Evolutionary conservation across 768 basidiomycete species (phyloP).

Genomic region (Phylloporus sp.): DNA sequence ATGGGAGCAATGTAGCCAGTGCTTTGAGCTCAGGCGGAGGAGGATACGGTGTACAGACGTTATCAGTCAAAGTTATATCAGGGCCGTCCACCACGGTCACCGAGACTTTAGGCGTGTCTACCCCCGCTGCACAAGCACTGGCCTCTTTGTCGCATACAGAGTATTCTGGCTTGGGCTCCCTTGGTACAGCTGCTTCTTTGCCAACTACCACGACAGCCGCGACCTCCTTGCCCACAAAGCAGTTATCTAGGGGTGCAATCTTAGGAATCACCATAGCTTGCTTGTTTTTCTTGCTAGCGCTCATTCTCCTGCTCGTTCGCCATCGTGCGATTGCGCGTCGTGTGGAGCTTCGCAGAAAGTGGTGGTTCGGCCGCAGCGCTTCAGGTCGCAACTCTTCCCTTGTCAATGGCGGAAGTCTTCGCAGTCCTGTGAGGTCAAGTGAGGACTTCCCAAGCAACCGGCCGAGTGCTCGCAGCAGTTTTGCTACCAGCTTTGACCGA

Average conservation of each 20-base stretch:
- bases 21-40: not conserved
- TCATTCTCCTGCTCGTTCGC: slow-evolving; percentile 42
- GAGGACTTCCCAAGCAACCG: slow-evolving; percentile 20
- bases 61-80: not conserved
- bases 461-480: slow-evolving; percentile 50
- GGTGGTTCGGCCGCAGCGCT: slow-evolving; percentile 39
- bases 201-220: slow-evolving; percentile 8
- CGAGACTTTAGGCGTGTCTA: not conserved
- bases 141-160: slow-evolving; percentile 1
- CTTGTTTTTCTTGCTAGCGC: slow-evolving; percentile 27
- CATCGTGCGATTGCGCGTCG: slow-evolving; percentile 42
- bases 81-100: not conserved
- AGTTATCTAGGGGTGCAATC: slow-evolving; percentile 42
- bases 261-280: slow-evolving; percentile 40
- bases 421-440: slow-evolving; percentile 10
- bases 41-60: not conserved
- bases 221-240: slow-evolving; percentile 18
- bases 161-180: slow-evolving; percentile 12
- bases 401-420: slow-evolving; percentile 11
- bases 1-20: not conserved
- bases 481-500: slow-evolving; percentile 57
- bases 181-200: slow-evolving; percentile 11
- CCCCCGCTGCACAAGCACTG: not conserved
- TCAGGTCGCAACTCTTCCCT: not conserved
- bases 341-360: slow-evolving; percentile 36